phyloP scores from a whole-genome alignment of 1,139 yeast species.

The Arxiozyma slooffiae region DNA sequence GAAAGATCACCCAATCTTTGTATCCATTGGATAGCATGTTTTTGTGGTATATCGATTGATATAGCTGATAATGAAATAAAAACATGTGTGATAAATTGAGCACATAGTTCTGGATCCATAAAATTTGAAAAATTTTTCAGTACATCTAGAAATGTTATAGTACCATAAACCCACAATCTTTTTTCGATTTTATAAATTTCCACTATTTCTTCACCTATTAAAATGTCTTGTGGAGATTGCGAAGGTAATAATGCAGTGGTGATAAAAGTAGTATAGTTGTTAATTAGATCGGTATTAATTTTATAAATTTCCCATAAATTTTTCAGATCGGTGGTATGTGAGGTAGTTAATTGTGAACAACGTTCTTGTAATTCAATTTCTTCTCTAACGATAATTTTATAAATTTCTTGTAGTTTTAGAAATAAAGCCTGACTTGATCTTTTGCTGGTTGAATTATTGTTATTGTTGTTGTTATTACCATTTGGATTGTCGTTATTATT shows the following conservation, averaged over 20 bases:
- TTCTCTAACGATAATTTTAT: conserved; percentile 54
- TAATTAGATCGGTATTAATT: conserved; percentile 52
- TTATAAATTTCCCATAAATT: conserved; percentile 66
- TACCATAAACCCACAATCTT: conserved; percentile 76
- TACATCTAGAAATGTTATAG: conserved; percentile 71
- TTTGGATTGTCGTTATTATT: conserved; percentile 12
- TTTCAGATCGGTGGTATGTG: conserved; percentile 44
- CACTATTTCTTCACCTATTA: conserved; percentile 56
- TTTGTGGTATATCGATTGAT: conserved; percentile 40
- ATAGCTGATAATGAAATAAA: conserved; percentile 38
- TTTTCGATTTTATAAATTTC: conserved; percentile 68
- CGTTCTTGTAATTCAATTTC: conserved; percentile 64
- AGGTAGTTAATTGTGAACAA: conserved; percentile 38
- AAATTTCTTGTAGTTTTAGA: conserved; percentile 61
- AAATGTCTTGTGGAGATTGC: conserved; percentile 38
- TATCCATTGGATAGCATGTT: conserved; percentile 56
- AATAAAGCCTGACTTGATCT: conserved; percentile 66
- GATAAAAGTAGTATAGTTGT: conserved; percentile 60
- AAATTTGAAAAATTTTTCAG: conserved; percentile 56
- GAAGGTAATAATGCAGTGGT: conserved; percentile 65
- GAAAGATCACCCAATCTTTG: conserved; percentile 72
- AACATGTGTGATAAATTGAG: conserved; percentile 35
- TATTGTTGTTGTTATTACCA: conserved; percentile 13
- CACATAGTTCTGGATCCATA: conserved; percentile 36
- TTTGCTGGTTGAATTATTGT: conserved; percentile 33